Conservation (phyloP, 805 yeast genomes). For the Ogataea ramenticola region DNA sequence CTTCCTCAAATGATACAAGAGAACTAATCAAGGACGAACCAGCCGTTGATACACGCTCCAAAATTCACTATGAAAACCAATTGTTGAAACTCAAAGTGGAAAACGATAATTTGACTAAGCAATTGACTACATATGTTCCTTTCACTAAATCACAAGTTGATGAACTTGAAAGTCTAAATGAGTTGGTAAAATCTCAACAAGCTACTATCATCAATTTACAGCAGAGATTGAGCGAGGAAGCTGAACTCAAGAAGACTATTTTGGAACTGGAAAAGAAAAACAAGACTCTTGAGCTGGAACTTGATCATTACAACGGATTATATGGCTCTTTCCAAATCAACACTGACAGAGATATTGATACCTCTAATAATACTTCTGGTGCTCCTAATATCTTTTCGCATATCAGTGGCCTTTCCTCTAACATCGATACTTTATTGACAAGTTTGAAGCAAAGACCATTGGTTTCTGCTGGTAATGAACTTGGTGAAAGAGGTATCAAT, state of each 20-base stretch:
- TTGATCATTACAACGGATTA: conserved; percentile 27
- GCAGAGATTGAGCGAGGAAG: conserved; percentile 34
- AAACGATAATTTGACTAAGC: conserved; percentile 33
- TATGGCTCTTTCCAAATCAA: conserved; percentile 8
- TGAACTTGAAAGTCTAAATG: conserved; percentile 46
- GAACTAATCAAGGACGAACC: not conserved
- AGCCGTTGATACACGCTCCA: conserved; percentile 12
- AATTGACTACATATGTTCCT: conserved; percentile 40
- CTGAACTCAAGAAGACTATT: conserved; percentile 36
- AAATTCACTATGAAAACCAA: conserved; percentile 17
- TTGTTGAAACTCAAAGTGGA: conserved; percentile 39
- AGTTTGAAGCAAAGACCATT: conserved; percentile 6
- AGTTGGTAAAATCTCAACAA: conserved; percentile 47
- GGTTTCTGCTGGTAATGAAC: conserved; percentile 3
- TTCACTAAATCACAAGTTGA: conserved; percentile 45
- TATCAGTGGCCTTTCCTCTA: conserved; percentile 7
- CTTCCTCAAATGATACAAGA: not conserved
- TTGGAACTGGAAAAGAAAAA: conserved; percentile 40
- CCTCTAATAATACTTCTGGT: no score
- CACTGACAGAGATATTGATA: conserved; percentile 24
- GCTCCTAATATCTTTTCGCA: not conserved
- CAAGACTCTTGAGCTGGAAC: conserved; percentile 37
- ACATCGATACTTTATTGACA: conserved; percentile 11
- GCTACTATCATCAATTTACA: conserved; percentile 34
- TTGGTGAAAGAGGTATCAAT: not conserved